phyloP scores from a whole-genome alignment of 2,329 filamentous ascomycete genomes.

The Nothophaeocryptopus gaeumannii region DNA sequence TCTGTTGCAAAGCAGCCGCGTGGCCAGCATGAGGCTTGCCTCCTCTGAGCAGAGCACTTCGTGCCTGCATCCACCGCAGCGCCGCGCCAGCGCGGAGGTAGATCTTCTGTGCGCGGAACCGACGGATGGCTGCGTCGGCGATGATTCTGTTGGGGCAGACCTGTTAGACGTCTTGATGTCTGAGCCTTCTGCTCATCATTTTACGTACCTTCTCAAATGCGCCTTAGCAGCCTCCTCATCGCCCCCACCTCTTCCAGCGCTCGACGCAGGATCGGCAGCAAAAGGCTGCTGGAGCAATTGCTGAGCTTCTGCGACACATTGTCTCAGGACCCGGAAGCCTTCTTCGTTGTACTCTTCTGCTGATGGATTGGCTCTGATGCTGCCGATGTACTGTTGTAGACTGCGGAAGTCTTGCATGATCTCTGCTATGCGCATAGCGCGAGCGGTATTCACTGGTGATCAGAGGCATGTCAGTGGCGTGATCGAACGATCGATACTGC shows the following conservation, averaged over 20 bases:
- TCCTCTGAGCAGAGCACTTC: slow-evolving; percentile 51
- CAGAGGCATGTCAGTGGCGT: background rate
- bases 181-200: background rate
- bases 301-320: slow-evolving; percentile 56
- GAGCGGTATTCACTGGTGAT: slow-evolving; percentile 59
- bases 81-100: slow-evolving; percentile 59
- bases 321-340: slow-evolving; percentile 57
- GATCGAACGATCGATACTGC: background rate
- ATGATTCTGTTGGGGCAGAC: slow-evolving; percentile 51
- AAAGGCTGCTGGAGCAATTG: slow-evolving; percentile 55
- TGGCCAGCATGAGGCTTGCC: slow-evolving; percentile 50
- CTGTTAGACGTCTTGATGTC: background rate
- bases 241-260: slow-evolving; percentile 26
- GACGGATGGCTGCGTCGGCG: slow-evolving; percentile 57
- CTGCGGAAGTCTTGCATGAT: slow-evolving; percentile 64
- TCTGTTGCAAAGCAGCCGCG: slow-evolving; percentile 47
- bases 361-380: slow-evolving; percentile 51
- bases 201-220: slow-evolving; percentile 53
- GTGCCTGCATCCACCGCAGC: slow-evolving; percentile 57
- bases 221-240: slow-evolving; percentile 55
- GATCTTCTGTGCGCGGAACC: slow-evolving; percentile 61
- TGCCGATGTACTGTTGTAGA: slow-evolving; percentile 57
- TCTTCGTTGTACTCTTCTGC: slow-evolving; percentile 58
- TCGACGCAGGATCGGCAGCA: slow-evolving; percentile 17
- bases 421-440: slow-evolving; percentile 61